Conservation (phyloP, 1,284 basidiomycete species). For the Boletellus dicymbophilus region DNA sequence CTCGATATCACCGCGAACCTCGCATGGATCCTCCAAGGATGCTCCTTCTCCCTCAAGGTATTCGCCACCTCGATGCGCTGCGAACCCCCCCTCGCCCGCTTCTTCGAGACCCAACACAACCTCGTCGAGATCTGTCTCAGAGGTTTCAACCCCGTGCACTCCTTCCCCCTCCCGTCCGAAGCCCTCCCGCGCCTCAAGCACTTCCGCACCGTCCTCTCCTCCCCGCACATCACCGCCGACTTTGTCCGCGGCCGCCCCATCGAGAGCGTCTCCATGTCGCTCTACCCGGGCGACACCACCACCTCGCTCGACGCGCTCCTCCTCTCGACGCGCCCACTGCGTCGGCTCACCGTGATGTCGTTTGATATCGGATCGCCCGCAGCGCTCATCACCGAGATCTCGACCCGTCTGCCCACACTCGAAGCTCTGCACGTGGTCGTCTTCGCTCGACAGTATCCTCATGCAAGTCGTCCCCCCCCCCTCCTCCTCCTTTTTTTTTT, state of each 20-base stretch:
- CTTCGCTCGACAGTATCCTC: conserved; percentile 44
- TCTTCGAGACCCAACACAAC: conserved; percentile 50
- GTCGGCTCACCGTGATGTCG: conserved; percentile 56
- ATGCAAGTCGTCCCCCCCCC: conserved; percentile 34
- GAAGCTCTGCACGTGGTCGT: conserved; percentile 61
- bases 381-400: conserved; percentile 47
- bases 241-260: conserved; percentile 53
- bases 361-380: conserved; percentile 48
- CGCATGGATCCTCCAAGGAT: conserved; percentile 48
- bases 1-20: conserved; percentile 36
- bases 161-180: conserved; percentile 39
- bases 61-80: conserved; percentile 57
- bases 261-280: conserved; percentile 51
- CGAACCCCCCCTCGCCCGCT: conserved; percentile 46
- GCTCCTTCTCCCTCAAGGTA: conserved; percentile 42
- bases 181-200: conserved; percentile 50
- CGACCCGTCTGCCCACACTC: conserved; percentile 45
- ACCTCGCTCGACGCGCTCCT: conserved; percentile 46
- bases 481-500: neutral
- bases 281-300: conserved; percentile 42
- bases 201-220: conserved; percentile 57
- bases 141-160: conserved; percentile 37
- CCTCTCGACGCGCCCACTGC: conserved; percentile 40
- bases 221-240: conserved; percentile 43
- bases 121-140: conserved; percentile 55